Base-by-base conservation (phyloP, 2,329 filamentous ascomycete genomes). In the Fusarium humuli region DNA sequence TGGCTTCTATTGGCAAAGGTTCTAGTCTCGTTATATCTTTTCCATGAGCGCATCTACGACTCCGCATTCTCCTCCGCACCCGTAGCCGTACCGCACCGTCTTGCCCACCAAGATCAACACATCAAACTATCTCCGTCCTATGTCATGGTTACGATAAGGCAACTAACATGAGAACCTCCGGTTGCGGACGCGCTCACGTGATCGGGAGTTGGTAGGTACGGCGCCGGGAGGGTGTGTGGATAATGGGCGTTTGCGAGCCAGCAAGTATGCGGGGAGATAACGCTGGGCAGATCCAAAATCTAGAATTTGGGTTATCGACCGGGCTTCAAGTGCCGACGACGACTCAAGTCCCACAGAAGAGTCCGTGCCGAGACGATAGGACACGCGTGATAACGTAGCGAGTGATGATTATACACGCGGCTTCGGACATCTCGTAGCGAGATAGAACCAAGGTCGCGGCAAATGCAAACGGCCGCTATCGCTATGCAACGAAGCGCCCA, bases 171-270 rank as follows among this genome's bases (percentile, higher is more conserved):
- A 67, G 62, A 67, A 18, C 50, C 67, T 69, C 64, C 69, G 69
- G 69, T 62, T 72, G 57, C 58, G 54, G 65, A 27, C 50, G 69
- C 69, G 69, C 48, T 70, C 69, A 71, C 69, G 65, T 71, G 69
- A 71, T 71, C 69, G 69, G 69, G 9, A 8, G 13, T 47, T 11
- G 30, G 16, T 16, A 37, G 10, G 34, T 9, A 42, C 32, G 32
- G 48, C 41, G 42, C 59, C 61, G 57, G 49, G 55, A 57, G 65
- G 69, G 69, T 46, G 68, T 65, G 64, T 61, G 37, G 42, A 25
- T 55, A 57, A 41, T 57, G 52, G 46, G 61, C 20, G 40, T 42
- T 20, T 67, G 61, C 49, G 18, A 37, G 61, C 49, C 10, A 37
- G 48, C 12, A 23, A 23, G 27, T 25, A 52, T 67, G 61, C 67